Percentiles rank a stretch among this genome's conserved stretches.
Evolutionary conservation across 371 early-diverging fungal species (phyloP).

Genomic region (Mortierella sp.): DNA sequence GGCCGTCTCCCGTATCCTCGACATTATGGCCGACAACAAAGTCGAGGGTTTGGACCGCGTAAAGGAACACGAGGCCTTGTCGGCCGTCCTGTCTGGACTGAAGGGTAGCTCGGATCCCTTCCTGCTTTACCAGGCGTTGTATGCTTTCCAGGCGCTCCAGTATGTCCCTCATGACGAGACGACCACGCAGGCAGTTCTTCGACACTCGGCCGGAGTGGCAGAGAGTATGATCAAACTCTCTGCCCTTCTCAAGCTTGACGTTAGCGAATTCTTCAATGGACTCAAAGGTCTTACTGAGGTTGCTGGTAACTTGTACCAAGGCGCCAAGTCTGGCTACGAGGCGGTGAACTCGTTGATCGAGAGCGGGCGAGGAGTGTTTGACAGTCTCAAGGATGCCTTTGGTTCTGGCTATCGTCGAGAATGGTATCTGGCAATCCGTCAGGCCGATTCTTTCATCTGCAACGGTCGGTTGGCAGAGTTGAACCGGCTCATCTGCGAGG

Average conservation of each 20-base stretch:
- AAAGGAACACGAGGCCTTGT: conserved; percentile 8
- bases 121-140: conserved; percentile 14
- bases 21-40: conserved; percentile 15
- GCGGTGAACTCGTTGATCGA: neutral
- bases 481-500: conserved; percentile 12
- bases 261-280: conserved; percentile 2
- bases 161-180: conserved; percentile 18
- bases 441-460: conserved; percentile 10
- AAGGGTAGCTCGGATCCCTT: conserved; percentile 10
- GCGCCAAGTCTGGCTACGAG: neutral
- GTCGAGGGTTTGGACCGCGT: conserved; percentile 14
- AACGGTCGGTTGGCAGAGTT: conserved; percentile 13
- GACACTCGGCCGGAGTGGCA: neutral
- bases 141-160: conserved; percentile 16
- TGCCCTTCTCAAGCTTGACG: neutral
- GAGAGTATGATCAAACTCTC: conserved; percentile 1
- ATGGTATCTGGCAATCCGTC: conserved; percentile 2
- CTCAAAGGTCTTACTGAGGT: neutral
- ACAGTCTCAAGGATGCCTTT: neutral
- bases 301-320: neutral
- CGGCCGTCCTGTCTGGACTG: neutral
- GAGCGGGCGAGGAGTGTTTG: conserved; percentile 1
- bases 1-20: conserved; percentile 17
- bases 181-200: neutral
- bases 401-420: neutral